A percentile compares a stretch with the other conserved stretches of the same genome.
phyloP scores from a whole-genome alignment of 768 basidiomycete species.

The Erythrobasidium yunnanense region DNA sequence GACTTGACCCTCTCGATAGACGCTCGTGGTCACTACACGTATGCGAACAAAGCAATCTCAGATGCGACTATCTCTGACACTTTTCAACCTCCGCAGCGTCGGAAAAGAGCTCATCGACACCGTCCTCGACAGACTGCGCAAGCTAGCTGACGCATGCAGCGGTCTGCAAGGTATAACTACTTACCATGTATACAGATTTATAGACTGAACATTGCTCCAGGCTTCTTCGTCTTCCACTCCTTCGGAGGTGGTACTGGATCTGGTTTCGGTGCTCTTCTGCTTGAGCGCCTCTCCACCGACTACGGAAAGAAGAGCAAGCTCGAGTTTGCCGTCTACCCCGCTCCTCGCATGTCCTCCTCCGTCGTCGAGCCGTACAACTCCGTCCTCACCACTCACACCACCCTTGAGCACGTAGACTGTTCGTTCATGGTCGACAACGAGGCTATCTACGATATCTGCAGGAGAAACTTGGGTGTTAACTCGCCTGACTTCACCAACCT shows the following conservation, averaged over 20 bases:
- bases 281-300: constrained; percentile 93
- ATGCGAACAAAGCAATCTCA: neutral
- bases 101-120: constrained; percentile 96
- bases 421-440: constrained; percentile 99
- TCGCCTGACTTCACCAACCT: constrained; percentile 86
- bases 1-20: constrained; percentile 47
- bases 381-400: constrained; percentile 86
- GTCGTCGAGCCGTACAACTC: constrained; percentile 97
- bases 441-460: constrained; percentile 98
- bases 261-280: constrained; percentile 92
- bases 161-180: constrained; percentile 58
- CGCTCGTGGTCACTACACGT: constrained; percentile 70
- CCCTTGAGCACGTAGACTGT: constrained; percentile 99
- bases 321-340: constrained; percentile 93
- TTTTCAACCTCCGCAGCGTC: constrained; percentile 57
- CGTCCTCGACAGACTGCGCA: constrained; percentile 93
- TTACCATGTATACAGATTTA: neutral
- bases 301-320: constrained; percentile 99
- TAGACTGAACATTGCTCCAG: constrained; percentile 39
- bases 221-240: constrained; percentile 99
- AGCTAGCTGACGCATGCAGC: constrained; percentile 91
- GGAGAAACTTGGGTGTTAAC: constrained; percentile 73
- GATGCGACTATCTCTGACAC: neutral
- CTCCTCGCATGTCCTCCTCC: constrained; percentile 52
- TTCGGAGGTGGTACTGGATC: constrained; percentile 99